These are phyloP conservation scores for Globisporangium middletonii DNA, from an alignment of 352 stramenopile species.

Conservation along the genomic window DNA sequence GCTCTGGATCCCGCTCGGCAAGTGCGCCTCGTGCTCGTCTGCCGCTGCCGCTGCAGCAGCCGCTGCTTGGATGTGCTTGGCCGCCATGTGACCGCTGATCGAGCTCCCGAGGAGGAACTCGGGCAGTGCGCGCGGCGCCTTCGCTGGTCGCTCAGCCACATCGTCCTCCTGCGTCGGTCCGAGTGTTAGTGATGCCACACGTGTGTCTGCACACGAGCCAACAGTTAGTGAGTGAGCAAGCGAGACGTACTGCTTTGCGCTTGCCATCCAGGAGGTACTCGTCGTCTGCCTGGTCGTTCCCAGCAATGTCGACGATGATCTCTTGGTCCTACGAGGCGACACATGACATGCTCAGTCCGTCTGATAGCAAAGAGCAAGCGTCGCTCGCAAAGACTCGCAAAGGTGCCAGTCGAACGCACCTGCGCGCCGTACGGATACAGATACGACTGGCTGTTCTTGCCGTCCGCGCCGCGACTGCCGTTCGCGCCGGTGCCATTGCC, in stretches of 20 bases:
- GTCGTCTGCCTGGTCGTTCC: conserved; percentile 65
- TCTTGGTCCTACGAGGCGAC: conserved; percentile 43
- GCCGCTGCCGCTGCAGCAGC: conserved; percentile 17
- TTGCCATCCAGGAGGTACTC: conserved; percentile 78
- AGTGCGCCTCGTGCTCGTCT: conserved; percentile 25
- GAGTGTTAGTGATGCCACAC: background rate
- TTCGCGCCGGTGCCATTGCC: conserved; percentile 23
- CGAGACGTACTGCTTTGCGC: conserved; percentile 38
- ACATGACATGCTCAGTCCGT: background rate
- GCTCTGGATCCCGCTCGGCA: conserved; percentile 34
- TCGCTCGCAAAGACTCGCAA: background rate
- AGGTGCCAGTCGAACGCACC: conserved; percentile 12
- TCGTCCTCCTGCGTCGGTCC: conserved; percentile 38
- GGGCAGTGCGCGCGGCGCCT: conserved; percentile 58
- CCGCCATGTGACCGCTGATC: conserved; percentile 83
- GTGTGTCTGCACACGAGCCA: background rate
- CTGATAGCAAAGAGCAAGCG: background rate
- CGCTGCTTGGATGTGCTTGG: conserved; percentile 61
- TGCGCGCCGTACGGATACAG: conserved; percentile 73
- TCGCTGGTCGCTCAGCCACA: conserved; percentile 36
- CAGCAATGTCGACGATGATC: conserved; percentile 83
- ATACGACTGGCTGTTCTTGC: conserved; percentile 74
- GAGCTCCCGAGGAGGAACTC: conserved; percentile 80
- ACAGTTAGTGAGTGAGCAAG: background rate
- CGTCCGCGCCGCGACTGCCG: conserved; percentile 33